These are phyloP conservation scores for Aspergillus ruber DNA, from an alignment of 2,329 filamentous ascomycete genomes.

Conservation along the genomic window DNA sequence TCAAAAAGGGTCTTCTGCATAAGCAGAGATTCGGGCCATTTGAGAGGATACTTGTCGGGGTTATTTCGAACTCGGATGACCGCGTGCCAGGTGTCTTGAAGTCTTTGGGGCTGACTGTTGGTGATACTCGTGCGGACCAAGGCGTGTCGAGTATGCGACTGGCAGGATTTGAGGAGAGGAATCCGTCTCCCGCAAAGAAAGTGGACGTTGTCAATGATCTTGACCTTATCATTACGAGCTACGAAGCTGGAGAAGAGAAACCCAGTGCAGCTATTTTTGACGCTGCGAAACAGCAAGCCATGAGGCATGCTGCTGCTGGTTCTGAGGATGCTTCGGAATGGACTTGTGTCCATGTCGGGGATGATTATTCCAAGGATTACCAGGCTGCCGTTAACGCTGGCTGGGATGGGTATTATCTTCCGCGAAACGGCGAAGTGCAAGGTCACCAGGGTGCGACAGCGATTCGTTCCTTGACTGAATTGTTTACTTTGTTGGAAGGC, in stretches of 20 bases:
- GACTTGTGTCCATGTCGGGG: slow-evolving; percentile 39
- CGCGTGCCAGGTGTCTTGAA: slow-evolving; percentile 34
- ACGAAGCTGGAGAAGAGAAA: slow-evolving; percentile 42
- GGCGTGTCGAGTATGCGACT: slow-evolving; percentile 21
- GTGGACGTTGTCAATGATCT: slow-evolving; percentile 24
- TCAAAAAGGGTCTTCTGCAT: slow-evolving; percentile 5
- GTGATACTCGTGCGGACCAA: slow-evolving; percentile 26
- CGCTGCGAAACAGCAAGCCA: slow-evolving; percentile 28
- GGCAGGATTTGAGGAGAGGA: slow-evolving; percentile 14
- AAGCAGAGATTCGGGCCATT: slow-evolving; percentile 16
- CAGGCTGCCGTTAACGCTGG: slow-evolving; percentile 31
- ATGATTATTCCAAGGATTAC: slow-evolving; percentile 39
- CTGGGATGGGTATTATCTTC: slow-evolving; percentile 31
- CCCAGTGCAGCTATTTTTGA: slow-evolving; percentile 36
- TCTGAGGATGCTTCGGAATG: slow-evolving; percentile 11
- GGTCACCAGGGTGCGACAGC: slow-evolving; percentile 5
- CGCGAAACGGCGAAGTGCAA: slow-evolving; percentile 12
- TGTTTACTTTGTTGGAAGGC: slow-evolving; percentile 13
- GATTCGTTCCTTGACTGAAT: slow-evolving; percentile 19
- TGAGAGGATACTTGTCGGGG: slow-evolving; percentile 34
- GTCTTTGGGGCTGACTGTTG: slow-evolving; percentile 33
- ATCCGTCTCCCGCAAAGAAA: not conserved
- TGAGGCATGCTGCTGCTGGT: slow-evolving; percentile 3
- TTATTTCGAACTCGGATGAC: slow-evolving; percentile 44
- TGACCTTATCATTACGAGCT: slow-evolving; percentile 42